phyloP scores from a whole-genome alignment of 2,329 filamentous ascomycete genomes.

The Lasiodiplodia citricola region DNA sequence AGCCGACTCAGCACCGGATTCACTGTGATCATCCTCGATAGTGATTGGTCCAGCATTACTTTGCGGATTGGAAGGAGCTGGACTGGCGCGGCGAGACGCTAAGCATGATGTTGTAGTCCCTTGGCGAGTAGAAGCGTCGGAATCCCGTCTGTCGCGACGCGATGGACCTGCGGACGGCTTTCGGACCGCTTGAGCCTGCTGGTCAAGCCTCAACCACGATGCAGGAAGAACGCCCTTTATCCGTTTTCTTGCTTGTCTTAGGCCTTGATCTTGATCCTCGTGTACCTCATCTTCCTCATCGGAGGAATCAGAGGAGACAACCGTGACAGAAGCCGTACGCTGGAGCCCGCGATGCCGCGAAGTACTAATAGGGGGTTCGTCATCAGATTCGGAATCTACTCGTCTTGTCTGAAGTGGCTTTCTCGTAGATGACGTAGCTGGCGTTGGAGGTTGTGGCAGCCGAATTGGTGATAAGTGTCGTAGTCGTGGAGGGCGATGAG shows the following conservation, averaged over 20 bases:
- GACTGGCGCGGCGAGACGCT: not conserved
- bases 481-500: slow-evolving; percentile 20
- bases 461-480: slow-evolving; percentile 15
- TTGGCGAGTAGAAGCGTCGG: not conserved
- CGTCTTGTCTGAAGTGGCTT: not conserved
- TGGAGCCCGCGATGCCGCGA: not conserved
- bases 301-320: slow-evolving; percentile 25
- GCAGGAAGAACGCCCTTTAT: slow-evolving; percentile 57
- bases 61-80: not conserved
- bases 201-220: slow-evolving; percentile 56
- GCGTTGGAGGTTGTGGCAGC: slow-evolving; percentile 26
- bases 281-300: slow-evolving; percentile 35
- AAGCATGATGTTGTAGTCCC: not conserved
- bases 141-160: not conserved
- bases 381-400: slow-evolving; percentile 11
- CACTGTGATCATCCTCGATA: slow-evolving; percentile 45
- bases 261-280: slow-evolving; percentile 36
- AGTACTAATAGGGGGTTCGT: slow-evolving; percentile 21
- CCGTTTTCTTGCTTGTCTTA: slow-evolving; percentile 45
- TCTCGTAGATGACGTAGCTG: slow-evolving; percentile 28
- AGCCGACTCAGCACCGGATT: not conserved
- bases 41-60: slow-evolving; percentile 31
- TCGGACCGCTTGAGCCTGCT: slow-evolving; percentile 38
- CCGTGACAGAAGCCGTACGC: not conserved
- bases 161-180: not conserved